A percentile compares a stretch with the other conserved stretches of the same genome.
Evolutionary conservation across 2,329 filamentous ascomycete genomes (phyloP).

Genomic region (Metarhizium sp.): DNA sequence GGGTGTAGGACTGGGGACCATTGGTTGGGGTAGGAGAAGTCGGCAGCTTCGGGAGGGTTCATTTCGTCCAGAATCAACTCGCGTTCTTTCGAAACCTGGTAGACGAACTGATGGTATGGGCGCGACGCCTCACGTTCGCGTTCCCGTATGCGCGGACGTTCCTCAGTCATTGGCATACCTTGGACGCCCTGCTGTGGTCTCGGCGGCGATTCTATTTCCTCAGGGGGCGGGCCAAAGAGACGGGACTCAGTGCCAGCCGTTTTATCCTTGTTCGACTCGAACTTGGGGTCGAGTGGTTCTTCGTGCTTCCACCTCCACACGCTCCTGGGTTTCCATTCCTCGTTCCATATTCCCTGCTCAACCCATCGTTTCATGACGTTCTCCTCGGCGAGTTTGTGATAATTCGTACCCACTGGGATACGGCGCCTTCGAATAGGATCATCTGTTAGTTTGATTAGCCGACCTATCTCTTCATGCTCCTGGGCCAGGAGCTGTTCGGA

Average conservation of each 20-base stretch:
- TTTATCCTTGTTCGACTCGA: background rate
- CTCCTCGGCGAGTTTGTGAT: background rate
- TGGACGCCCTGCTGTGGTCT: background rate
- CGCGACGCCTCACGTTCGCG: slow-evolving; percentile 9
- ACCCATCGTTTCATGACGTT: slow-evolving; percentile 3
- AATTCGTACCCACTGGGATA: background rate
- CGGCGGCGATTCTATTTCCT: background rate
- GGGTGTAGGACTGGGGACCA: too few species aligned
- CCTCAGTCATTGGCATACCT: background rate
- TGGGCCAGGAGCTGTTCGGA: background rate
- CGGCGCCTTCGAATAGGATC: background rate
- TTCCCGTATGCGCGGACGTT: background rate
- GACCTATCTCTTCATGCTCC: background rate
- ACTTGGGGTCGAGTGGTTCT: background rate
- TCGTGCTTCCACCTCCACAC: slow-evolving; percentile 3
- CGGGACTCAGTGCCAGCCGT: too few species aligned
- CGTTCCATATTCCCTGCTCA: slow-evolving; percentile 4
- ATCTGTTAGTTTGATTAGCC: too few species aligned
- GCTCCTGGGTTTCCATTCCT: background rate
- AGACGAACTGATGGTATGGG: slow-evolving; percentile 9
- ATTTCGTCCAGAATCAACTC: slow-evolving; percentile 7
- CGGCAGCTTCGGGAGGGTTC: background rate
- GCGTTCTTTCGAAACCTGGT: slow-evolving; percentile 9
- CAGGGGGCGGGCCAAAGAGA: too few species aligned
- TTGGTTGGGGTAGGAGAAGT: too few species aligned